Evolutionary conservation across 2,329 filamentous ascomycete genomes (phyloP).

Genomic region (Fusarium miscanthi): DNA sequence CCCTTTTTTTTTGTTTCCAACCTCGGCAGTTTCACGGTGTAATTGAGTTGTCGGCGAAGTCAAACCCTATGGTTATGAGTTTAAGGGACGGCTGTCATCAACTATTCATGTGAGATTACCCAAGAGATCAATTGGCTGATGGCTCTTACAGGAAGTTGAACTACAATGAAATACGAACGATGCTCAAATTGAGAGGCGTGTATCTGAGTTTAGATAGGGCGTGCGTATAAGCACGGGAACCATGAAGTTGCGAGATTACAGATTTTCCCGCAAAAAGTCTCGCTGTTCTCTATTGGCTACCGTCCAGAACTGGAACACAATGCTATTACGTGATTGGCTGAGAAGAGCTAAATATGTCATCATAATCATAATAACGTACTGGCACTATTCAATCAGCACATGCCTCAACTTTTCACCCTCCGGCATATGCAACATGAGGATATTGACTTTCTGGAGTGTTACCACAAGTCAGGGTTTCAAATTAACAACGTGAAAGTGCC

Average conservation of each 20-base stretch:
- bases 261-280: conserved; percentile 17
- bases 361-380: conserved; percentile 38
- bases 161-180: neutral
- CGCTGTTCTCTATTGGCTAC: conserved; percentile 20
- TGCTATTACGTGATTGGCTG: conserved; percentile 33
- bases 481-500: conserved; percentile 9
- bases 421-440: conserved; percentile 12
- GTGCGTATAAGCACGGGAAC: conserved; percentile 27
- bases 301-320: conserved; percentile 15
- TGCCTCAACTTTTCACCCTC: conserved; percentile 22
- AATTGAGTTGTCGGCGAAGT: conserved; percentile 16
- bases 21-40: conserved; percentile 38
- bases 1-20: conserved; percentile 14
- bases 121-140: neutral
- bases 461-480: conserved; percentile 6
- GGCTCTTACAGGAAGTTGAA: neutral
- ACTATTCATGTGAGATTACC: neutral
- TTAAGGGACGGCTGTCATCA: neutral
- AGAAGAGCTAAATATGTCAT: conserved; percentile 33
- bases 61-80: conserved; percentile 1
- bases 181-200: conserved; percentile 2
- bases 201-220: conserved; percentile 4
- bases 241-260: conserved; percentile 37
- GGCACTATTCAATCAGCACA: conserved; percentile 39
- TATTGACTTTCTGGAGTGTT: conserved; percentile 4